Evolutionary conservation across 371 early-diverging fungal species (phyloP).

Genomic region (Rhizomucor pusillus): DNA sequence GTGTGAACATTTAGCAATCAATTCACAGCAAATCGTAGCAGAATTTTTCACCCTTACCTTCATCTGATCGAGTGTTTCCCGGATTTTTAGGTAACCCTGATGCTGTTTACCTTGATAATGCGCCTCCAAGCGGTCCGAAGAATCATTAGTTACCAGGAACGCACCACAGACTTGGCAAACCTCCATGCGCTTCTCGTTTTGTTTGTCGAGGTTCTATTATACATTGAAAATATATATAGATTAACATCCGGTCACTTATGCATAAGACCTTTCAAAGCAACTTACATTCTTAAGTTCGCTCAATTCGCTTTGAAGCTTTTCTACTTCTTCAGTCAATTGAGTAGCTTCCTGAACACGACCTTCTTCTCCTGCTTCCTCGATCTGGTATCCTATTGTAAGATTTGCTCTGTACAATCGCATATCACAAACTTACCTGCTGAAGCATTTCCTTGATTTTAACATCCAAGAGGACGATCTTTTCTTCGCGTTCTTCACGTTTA

Average conservation of each 20-base stretch:
- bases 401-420: background rate
- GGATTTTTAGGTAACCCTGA: slow-evolving; percentile 80
- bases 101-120: slow-evolving; percentile 90
- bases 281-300: slow-evolving; percentile 57
- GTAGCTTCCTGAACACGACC: slow-evolving; percentile 80
- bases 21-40: background rate
- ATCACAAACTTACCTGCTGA: slow-evolving; percentile 43
- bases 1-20: background rate
- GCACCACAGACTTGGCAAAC: slow-evolving; percentile 92
- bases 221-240: too few relatives aligned
- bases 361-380: slow-evolving; percentile 76
- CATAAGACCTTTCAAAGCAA: background rate
- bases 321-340: slow-evolving; percentile 60
- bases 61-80: slow-evolving; percentile 75
- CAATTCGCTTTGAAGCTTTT: slow-evolving; percentile 65
- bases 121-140: slow-evolving; percentile 79
- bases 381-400: slow-evolving; percentile 17
- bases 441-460: slow-evolving; percentile 76
- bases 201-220: slow-evolving; percentile 11
- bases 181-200: slow-evolving; percentile 18
- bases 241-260: too few relatives aligned
- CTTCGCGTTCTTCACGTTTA: slow-evolving; percentile 79
- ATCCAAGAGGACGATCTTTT: slow-evolving; percentile 80
- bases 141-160: slow-evolving; percentile 82
- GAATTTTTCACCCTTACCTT: slow-evolving; percentile 48